phyloP scores from a whole-genome alignment of 2,329 filamentous ascomycete genomes.

The Periconia digitata region DNA sequence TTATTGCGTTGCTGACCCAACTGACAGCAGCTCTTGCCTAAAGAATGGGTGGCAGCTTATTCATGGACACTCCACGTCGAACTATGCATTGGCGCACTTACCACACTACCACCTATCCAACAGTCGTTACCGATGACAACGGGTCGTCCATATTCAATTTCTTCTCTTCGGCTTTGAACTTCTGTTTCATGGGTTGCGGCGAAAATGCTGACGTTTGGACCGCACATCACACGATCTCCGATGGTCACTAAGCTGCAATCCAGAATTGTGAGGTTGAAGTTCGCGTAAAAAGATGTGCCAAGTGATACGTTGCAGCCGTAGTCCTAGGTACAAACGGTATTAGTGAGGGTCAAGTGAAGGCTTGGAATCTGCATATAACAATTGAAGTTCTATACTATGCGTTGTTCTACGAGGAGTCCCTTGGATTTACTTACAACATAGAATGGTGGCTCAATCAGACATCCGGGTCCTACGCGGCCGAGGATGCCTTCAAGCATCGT shows the following conservation, averaged over 20 bases:
- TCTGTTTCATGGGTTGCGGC: slow-evolving; percentile 57
- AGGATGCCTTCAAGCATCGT: slow-evolving; percentile 31
- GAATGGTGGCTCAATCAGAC: slow-evolving; percentile 63
- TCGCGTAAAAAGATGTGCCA: slow-evolving; percentile 65
- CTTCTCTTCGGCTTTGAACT: slow-evolving; percentile 50
- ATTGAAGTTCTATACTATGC: too few species aligned
- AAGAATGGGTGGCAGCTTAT: too few species aligned
- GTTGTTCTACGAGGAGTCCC: too few species aligned
- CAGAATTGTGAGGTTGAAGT: slow-evolving; percentile 51
- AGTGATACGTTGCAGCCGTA: slow-evolving; percentile 67
- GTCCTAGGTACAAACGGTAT: slow-evolving; percentile 44
- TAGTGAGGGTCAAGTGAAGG: neutral
- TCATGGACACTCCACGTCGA: too few species aligned
- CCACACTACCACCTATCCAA: slow-evolving; percentile 13
- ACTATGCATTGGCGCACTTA: too few species aligned
- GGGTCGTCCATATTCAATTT: slow-evolving; percentile 53
- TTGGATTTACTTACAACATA: slow-evolving; percentile 27
- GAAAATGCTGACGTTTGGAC: slow-evolving; percentile 56
- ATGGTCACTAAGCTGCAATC: slow-evolving; percentile 57
- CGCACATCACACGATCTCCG: slow-evolving; percentile 55
- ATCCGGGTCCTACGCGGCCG: slow-evolving; percentile 35
- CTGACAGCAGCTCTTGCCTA: too few species aligned
- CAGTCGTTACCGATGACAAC: slow-evolving; percentile 46
- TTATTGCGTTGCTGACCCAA: too few species aligned
- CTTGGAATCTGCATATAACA: slow-evolving; percentile 32